Conservation (phyloP, 768 basidiomycete species). For the Suillus plorans region DNA sequence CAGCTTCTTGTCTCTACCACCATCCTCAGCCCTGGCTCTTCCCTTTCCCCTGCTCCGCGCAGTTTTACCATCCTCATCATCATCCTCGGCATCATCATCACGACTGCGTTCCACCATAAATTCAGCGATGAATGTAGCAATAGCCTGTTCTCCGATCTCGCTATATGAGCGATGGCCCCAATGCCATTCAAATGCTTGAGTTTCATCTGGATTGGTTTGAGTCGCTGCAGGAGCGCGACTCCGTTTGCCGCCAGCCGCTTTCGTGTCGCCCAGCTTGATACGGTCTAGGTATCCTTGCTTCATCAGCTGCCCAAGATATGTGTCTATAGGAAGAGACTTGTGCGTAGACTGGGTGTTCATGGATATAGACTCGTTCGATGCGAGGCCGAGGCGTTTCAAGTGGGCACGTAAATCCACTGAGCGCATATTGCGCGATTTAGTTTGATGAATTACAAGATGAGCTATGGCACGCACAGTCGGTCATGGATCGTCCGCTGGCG, state of each 20-base stretch:
- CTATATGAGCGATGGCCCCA: constrained; percentile 83
- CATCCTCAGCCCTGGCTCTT: constrained; percentile 16
- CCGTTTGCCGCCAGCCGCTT: constrained; percentile 47
- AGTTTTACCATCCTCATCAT: constrained; percentile 26
- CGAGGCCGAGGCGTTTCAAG: constrained; percentile 68
- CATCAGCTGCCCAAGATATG: constrained; percentile 60
- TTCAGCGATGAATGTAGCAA: constrained; percentile 76
- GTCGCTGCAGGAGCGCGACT: constrained; percentile 47
- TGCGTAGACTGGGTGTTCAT: constrained; percentile 52
- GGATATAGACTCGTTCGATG: constrained; percentile 46
- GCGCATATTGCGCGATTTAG: not conserved
- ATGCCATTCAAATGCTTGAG: constrained; percentile 63
- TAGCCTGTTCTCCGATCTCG: constrained; percentile 78
- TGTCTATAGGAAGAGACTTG: constrained; percentile 56
- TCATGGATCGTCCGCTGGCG: constrained; percentile 71
- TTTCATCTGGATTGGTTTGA: constrained; percentile 33
- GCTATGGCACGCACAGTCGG: constrained; percentile 55
- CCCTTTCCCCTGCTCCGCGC: constrained; percentile 17
- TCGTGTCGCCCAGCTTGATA: constrained; percentile 49
- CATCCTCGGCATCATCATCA: constrained; percentile 30
- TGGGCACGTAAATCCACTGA: constrained; percentile 72
- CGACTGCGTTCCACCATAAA: constrained; percentile 61
- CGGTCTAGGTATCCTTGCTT: constrained; percentile 82
- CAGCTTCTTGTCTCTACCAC: constrained; percentile 36
- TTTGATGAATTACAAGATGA: not conserved